Conservation (phyloP, 2,329 filamentous ascomycete genomes). For the Talaromyces sp. region DNA sequence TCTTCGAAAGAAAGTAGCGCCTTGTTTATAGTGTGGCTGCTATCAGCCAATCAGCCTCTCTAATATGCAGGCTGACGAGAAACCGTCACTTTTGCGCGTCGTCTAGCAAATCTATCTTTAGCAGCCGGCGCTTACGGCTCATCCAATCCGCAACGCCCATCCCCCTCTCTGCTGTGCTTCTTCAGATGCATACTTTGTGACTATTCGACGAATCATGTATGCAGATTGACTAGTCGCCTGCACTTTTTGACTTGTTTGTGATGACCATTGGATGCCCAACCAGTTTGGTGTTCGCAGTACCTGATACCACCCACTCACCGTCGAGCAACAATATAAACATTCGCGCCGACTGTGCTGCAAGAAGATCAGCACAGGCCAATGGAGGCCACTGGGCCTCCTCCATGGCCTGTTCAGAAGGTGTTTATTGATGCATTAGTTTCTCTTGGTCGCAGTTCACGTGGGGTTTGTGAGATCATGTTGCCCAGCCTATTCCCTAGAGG, state of each 20-base stretch:
- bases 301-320: neutral
- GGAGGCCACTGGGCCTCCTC: slow-evolving; percentile 1
- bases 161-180: neutral
- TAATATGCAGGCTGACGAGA: neutral
- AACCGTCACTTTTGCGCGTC: neutral
- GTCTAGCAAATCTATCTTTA: slow-evolving; percentile 1
- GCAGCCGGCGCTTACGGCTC: slow-evolving; percentile 1
- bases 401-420: neutral
- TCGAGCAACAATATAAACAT: neutral
- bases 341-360: slow-evolving; percentile 7
- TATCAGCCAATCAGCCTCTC: neutral
- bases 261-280: slow-evolving; percentile 2
- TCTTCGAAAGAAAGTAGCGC: neutral
- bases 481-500: neutral
- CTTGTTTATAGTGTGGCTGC: neutral
- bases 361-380: slow-evolving; percentile 6
- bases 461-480: slow-evolving; percentile 13
- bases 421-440: slow-evolving; percentile 5
- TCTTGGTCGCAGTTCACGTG: slow-evolving; percentile 1
- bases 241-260: neutral
- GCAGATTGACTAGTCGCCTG: neutral
- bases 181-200: neutral
- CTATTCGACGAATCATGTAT: neutral
- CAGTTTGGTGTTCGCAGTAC: neutral
- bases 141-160: slow-evolving; percentile 5